These are phyloP conservation scores for Fusarium temperatum DNA, from an alignment of 2,329 filamentous ascomycete genomes.

Conservation along the genomic window DNA sequence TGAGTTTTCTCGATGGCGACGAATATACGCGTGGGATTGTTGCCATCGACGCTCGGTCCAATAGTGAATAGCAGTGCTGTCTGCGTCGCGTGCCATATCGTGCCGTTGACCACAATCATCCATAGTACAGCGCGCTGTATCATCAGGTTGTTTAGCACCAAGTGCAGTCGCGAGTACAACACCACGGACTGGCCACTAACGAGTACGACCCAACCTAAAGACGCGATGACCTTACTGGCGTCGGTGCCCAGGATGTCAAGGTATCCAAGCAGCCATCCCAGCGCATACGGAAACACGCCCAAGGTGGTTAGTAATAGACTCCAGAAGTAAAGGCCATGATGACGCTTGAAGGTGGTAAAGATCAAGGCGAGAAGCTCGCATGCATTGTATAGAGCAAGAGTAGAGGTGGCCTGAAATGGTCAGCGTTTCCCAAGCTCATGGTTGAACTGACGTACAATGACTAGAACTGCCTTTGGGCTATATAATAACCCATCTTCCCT, in stretches of 20 bases:
- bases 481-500: background rate
- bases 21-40: background rate
- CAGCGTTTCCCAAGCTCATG: background rate
- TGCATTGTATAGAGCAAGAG: conserved; percentile 8
- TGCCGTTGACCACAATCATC: conserved; percentile 20
- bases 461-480: conserved; percentile 7
- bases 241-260: background rate
- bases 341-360: conserved; percentile 5
- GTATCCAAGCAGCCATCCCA: conserved; percentile 12
- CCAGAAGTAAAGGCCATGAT: conserved; percentile 11
- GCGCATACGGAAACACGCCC: conserved; percentile 4
- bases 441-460: background rate
- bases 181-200: conserved; percentile 17
- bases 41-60: background rate
- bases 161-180: background rate
- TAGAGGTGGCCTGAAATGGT: background rate
- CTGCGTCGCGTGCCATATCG: conserved; percentile 13
- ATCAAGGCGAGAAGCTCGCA: conserved; percentile 9
- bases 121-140: conserved; percentile 15
- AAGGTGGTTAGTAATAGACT: conserved; percentile 3
- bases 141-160: background rate
- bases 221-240: conserved; percentile 4
- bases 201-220: conserved; percentile 8
- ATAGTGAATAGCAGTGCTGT: conserved; percentile 6
- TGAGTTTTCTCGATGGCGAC: conserved; percentile 14